Percentiles rank a stretch among this genome's conserved stretches.
Evolutionary conservation across 305 asterid species (phyloP).

Genomic region (Salvia sclarea): DNA sequence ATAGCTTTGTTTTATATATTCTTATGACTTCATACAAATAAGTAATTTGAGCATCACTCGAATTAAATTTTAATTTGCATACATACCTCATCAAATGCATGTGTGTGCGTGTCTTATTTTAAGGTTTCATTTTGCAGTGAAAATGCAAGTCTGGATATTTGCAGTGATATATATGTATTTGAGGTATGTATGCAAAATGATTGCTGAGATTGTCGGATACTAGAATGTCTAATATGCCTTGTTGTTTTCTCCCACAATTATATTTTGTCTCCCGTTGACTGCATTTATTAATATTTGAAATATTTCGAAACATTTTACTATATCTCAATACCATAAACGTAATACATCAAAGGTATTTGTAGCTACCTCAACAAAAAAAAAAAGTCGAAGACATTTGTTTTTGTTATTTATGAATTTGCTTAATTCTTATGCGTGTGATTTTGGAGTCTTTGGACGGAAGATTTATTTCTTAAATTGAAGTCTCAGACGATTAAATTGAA

Average conservation of each 20-base stretch:
- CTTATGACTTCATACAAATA: too few species aligned
- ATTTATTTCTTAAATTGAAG: too few species aligned
- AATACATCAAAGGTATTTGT: neutral
- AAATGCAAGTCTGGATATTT: neutral
- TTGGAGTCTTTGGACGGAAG: neutral
- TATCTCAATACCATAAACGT: neutral
- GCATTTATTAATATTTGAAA: constrained; percentile 6
- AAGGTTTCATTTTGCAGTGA: neutral
- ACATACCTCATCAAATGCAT: neutral
- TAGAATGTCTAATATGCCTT: neutral
- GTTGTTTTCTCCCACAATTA: constrained; percentile 16
- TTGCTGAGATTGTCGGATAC: constrained; percentile 2
- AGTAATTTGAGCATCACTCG: too few species aligned
- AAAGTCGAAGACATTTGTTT: too few species aligned
- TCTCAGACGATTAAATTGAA: too few species aligned
- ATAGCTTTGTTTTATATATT: too few species aligned
- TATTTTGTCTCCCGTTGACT: constrained; percentile 23
- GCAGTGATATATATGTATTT: neutral
- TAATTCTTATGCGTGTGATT: too few species aligned
- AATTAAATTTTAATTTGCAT: too few species aligned
- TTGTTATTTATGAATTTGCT: too few species aligned
- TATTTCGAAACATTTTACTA: neutral
- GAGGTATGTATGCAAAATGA: constrained; percentile 10
- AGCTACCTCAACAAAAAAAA: too few species aligned
- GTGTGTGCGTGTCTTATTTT: neutral